These are phyloP conservation scores for Paraglomus occultum DNA, from an alignment of 192 early-diverging fungal genomes.

Conservation along the genomic window DNA sequence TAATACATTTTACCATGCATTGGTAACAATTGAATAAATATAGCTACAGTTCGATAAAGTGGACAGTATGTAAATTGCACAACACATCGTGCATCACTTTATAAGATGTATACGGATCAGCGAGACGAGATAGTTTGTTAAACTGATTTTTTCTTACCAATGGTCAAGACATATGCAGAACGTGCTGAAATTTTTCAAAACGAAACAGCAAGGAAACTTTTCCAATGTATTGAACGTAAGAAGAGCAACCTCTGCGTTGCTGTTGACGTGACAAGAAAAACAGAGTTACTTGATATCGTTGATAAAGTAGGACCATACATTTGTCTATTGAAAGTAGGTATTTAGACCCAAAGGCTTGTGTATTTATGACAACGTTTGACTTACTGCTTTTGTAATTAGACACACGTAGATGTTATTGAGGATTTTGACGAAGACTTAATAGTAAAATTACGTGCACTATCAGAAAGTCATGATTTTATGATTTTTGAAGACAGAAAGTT, in stretches of 20 bases:
- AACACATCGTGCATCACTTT: too few relatives aligned
- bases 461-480: conserved; percentile 87
- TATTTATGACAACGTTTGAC: neutral
- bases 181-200: conserved; percentile 70
- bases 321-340: conserved; percentile 83
- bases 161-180: conserved; percentile 56
- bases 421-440: conserved; percentile 93
- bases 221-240: conserved; percentile 86
- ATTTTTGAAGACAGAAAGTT: conserved; percentile 99
- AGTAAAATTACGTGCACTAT: conserved; percentile 65
- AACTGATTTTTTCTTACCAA: too few relatives aligned
- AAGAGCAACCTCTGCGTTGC: conserved; percentile 88
- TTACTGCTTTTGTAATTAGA: conserved; percentile 46
- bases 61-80: too few relatives aligned
- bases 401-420: conserved; percentile 90
- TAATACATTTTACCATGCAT: too few relatives aligned
- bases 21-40: too few relatives aligned
- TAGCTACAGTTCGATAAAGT: too few relatives aligned
- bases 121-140: too few relatives aligned
- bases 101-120: too few relatives aligned
- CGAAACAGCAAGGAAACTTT: conserved; percentile 69
- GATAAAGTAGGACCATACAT: conserved; percentile 92
- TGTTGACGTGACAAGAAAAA: conserved; percentile 87
- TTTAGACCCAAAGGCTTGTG: neutral
- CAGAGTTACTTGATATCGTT: conserved; percentile 83